Percentiles rank a stretch among this genome's conserved stretches.
These are phyloP conservation scores for Penicillium sp. DNA, from an alignment of 2,329 filamentous ascomycete genomes.

Conservation along the genomic window DNA sequence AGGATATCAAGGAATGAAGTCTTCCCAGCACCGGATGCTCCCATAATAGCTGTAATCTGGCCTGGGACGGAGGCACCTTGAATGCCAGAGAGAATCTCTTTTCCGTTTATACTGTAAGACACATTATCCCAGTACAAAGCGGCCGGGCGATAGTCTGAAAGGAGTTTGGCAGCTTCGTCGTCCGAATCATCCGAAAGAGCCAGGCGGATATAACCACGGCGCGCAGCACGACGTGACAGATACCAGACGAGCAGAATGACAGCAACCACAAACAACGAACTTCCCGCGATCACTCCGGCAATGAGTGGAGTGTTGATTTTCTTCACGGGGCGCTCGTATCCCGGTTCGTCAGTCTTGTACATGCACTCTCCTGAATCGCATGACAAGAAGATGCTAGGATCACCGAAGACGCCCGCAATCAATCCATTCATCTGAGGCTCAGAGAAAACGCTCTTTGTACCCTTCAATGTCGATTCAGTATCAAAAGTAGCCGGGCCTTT, in stretches of 20 bases:
- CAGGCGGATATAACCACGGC: constrained; percentile 65
- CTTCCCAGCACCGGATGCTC: constrained; percentile 94
- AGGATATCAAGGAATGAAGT: constrained; percentile 96
- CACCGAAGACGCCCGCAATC: constrained; percentile 85
- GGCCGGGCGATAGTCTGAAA: constrained; percentile 88
- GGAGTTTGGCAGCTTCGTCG: constrained; percentile 80
- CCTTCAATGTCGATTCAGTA: constrained; percentile 60
- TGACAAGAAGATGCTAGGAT: constrained; percentile 78
- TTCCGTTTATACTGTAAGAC: constrained; percentile 81
- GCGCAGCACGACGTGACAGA: constrained; percentile 68
- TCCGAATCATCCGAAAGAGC: constrained; percentile 79
- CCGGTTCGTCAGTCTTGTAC: constrained; percentile 87
- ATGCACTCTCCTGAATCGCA: constrained; percentile 90
- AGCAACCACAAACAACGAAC: constrained; percentile 82
- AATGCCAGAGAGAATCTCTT: constrained; percentile 75
- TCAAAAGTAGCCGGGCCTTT: constrained; percentile 83
- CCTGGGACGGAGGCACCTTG: constrained; percentile 87
- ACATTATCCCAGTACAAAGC: constrained; percentile 86
- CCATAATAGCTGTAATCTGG: constrained; percentile 97
- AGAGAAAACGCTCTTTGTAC: constrained; percentile 69
- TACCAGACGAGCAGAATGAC: constrained; percentile 85
- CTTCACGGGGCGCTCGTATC: constrained; percentile 83
- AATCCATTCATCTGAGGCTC: constrained; percentile 91
- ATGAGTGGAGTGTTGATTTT: constrained; percentile 97
- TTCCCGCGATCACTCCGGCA: constrained; percentile 84